These are phyloP conservation scores for Chlamydomonas eustigma DNA, from an alignment of 139 green algal species.

Conservation along the genomic window DNA sequence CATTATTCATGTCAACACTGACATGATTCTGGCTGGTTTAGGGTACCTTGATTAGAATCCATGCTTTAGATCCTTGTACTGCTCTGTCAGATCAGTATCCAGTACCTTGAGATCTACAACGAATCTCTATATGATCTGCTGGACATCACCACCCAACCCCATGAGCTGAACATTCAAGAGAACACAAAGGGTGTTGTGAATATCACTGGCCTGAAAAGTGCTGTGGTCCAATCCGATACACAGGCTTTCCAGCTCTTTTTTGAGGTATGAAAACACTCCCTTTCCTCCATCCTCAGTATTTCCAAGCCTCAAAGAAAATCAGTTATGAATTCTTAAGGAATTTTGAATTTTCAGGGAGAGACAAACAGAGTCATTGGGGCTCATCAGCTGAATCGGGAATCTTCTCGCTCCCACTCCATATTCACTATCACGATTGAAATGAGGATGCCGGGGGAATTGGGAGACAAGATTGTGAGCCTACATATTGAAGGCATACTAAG, in stretches of 20 bases:
- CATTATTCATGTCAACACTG: too few relatives aligned
- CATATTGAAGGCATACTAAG: too few relatives aligned
- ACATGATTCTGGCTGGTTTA: too few relatives aligned
- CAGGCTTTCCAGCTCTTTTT: constrained; percentile 65
- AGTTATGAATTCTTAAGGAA: too few relatives aligned
- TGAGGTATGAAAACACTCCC: constrained; percentile 55
- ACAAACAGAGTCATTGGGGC: constrained; percentile 66
- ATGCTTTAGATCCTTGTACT: background rate
- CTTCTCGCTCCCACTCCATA: constrained; percentile 65
- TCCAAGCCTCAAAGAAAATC: too few relatives aligned
- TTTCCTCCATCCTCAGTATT: too few relatives aligned
- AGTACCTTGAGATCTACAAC: constrained; percentile 75
- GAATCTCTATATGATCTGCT: constrained; percentile 65
- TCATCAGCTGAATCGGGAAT: constrained; percentile 70
- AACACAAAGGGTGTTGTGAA: constrained; percentile 22
- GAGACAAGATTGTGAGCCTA: constrained; percentile 19
- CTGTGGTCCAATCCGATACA: constrained; percentile 42
- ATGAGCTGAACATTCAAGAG: constrained; percentile 32
- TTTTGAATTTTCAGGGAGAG: constrained; percentile 56
- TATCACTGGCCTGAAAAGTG: constrained; percentile 40
- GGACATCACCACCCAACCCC: constrained; percentile 42
- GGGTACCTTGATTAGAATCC: background rate
- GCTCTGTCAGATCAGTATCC: constrained; percentile 23
- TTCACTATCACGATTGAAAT: constrained; percentile 69
- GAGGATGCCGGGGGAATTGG: constrained; percentile 10